Base-by-base conservation (phyloP, 2,329 filamentous ascomycete genomes). In the Arthroderma sp. region DNA sequence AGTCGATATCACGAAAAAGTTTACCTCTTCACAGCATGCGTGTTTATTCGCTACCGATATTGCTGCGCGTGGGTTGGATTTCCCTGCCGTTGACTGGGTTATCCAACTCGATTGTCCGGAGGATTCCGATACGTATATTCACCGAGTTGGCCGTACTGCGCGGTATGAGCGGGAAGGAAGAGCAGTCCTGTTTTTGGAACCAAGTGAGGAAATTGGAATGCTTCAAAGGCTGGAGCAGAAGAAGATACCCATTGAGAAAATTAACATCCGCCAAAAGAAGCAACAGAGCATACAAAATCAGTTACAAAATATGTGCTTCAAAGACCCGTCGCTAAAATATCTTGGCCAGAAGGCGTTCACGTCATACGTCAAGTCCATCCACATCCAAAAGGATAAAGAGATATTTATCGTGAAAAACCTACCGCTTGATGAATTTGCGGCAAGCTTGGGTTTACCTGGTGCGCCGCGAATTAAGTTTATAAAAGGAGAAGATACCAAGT, bases 21-120 rank as follows among this genome's bases (percentile, higher is more conserved):
- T 95, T 61, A 80, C 84, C 0, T 72, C 80, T 0, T 78, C 88
- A 1, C 86, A 91, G 57, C 74, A 85, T 46, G 82, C 86, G 1
- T 95, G 91, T 58, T 73, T 98, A 0, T 94, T 98, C 60, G 86
- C 91, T 1, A 98, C 91, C 0, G 91, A 98, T 59, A 86, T 98
- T 4, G 87, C 93, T 3, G 91, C 91, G 0, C 77, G 91, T 62
- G 91, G 91, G 51, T 75, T 98, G 8, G 91, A 98, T 62, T 96
- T 98, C 59, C 91, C 91, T 0, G 82, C 87, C 3, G 91, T 98
- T 0, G 91, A 98, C 62, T 98, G 91, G 83, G 91, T 98, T 4
- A 86, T 98, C n/a, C 91, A 98, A 60, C 75, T 86, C n/a, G 91
- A 98, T 62, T 94, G 86, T 53, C 91, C 91, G 0, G 91, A 98